Evolutionary conservation across 768 basidiomycete genomes (phyloP), one percentile per base, ranked within the genome.

Genomic region (Boletellus ananiceps): DNA sequence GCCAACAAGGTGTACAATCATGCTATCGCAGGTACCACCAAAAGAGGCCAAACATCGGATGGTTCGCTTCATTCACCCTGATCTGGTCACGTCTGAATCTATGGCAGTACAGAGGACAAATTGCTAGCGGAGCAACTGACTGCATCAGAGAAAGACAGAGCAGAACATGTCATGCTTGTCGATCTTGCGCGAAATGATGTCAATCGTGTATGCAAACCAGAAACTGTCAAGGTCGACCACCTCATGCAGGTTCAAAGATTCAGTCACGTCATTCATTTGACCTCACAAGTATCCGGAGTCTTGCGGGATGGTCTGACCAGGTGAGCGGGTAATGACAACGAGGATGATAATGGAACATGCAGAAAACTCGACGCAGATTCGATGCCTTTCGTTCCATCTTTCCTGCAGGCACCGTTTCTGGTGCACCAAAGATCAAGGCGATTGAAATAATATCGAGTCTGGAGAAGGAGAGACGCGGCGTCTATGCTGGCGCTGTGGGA

Each of bases 321-420:
- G 94, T 93, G 41, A 49, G 44, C 18, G 40, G 33, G 70, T 54
- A 32, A 4, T 14, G 19, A 16, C 25, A 33, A 12, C 34, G 14
- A 21, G 38, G 47, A 12, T 46, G 48, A 16, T 52, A 19, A 47
- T 49, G 2, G 15, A 53, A 47, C 16, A 43, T 47, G 44, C 18
- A 42, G 43, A 18, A 43, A 36, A 52, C 37, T 35, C 35, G 21
- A 25, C 5, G 2, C 57, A 94, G 94, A 56, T 99, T 97, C 62
- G 95, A 98, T 65, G 96, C 96, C 0, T 98, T 99, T 80, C 83
- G 95, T 9, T 97, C 95, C 19, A 98, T 99, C 56, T 98, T 99
- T 75, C 96, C 96, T 2, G 94, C 95, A 15, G 96, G 96, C 0
- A 99, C 96, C 2, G 96, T 99, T 21, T 97, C 95, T 1, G 96